Conservation (phyloP, 495 filamentous ascomycete genomes). For the Parathielavia appendiculata region DNA sequence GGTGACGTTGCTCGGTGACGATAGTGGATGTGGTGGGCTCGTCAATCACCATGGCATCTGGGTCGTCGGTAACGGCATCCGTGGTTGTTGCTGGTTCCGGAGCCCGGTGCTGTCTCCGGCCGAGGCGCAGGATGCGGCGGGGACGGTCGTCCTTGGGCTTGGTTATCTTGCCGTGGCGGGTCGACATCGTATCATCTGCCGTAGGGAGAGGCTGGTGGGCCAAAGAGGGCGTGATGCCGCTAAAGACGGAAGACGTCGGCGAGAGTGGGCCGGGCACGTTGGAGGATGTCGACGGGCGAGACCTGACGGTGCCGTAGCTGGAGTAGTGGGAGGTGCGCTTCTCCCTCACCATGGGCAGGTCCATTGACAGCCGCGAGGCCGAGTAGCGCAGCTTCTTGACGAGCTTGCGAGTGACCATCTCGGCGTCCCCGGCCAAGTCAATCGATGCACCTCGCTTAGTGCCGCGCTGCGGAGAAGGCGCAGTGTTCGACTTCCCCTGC, state of each 20-base stretch:
- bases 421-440: constrained; percentile 17
- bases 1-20: neutral
- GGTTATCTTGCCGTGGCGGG: constrained; percentile 11
- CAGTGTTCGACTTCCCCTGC: neutral
- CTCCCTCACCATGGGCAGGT: neutral
- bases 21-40: constrained; percentile 3
- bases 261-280: constrained; percentile 3
- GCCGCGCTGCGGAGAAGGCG: constrained; percentile 19
- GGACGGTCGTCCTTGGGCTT: constrained; percentile 15
- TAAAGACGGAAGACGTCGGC: constrained; percentile 6
- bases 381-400: constrained; percentile 37
- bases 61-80: neutral
- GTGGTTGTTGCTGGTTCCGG: neutral
- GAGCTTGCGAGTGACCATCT: constrained; percentile 30
- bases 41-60: constrained; percentile 16
- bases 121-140: constrained; percentile 9
- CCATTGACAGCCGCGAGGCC: constrained; percentile 22
- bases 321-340: neutral
- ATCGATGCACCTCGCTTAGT: constrained; percentile 26
- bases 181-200: neutral
- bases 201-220: neutral
- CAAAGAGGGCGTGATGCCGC: neutral
- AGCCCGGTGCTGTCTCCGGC: neutral
- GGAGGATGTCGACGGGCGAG: constrained; percentile 18
- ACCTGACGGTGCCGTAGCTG: neutral